Base-by-base conservation (phyloP, 2,329 filamentous ascomycete species). In the Chalaropsis ovoidea region DNA sequence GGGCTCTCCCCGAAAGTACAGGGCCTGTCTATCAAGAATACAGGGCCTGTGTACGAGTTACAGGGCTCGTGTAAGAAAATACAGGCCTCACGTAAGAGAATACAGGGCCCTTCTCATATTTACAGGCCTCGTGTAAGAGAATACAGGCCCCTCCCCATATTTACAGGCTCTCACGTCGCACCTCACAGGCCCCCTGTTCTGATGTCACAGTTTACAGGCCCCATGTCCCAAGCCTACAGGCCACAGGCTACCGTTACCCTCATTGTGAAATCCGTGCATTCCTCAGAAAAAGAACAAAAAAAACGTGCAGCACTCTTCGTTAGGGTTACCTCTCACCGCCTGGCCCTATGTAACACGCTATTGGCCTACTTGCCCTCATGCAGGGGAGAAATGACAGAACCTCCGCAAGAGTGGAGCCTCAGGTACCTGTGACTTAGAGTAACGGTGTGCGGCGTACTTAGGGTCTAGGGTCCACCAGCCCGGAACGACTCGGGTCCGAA, bases 311-410 rank as follows among this genome's bases (percentile, higher is more conserved):
- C 7, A 3, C 10, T 3, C 11, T 15, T 1, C 0, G n/a, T 13
- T 58, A 58, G 54, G 54, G 54, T 58, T 35, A 4, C 3, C 6
- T 0, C 24, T 58, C 27, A 58, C 54, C 54, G 54, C 54, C 15
- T n/a, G 15, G 17, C 24, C 27, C 24, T 58, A 58, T 39, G 54
- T 58, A 58, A 58, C 54, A 58, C 54, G 54, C 54, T 15, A 58
- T 58, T 58, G 54, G 54, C 31, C 11, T 58, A 35, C 17, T 47
- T 19, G 43, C 1, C 2, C 10, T 58, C 54, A 58, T 39, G 54
- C 54, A 58, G 54, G 54, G 54, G 54, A 58, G 54, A 19, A 58
- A 8, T 58, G 54, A 58, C 54, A 58, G n/a, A 56, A 58, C 19
- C 54, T 11, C 15, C 39, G 54, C 31, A 31, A 31, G 10, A 22